phyloP scores from a whole-genome alignment of 768 basidiomycete genomes.

The Leccinum ochraceum region DNA sequence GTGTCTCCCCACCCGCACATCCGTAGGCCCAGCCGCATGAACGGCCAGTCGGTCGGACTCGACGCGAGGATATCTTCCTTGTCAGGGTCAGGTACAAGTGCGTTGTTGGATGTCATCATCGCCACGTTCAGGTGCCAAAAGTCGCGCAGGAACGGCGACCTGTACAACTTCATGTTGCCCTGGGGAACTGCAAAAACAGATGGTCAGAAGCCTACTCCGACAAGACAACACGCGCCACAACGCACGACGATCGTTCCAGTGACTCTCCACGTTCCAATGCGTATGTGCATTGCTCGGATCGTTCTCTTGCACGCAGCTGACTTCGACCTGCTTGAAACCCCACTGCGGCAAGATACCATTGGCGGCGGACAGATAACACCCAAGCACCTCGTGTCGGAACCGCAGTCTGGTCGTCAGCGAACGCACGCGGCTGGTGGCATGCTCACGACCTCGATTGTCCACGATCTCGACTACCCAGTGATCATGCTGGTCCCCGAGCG shows the following conservation, averaged over 20 bases:
- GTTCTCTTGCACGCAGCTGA: slow-evolving; percentile 89
- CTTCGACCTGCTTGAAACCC: slow-evolving; percentile 99
- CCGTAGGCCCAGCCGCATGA: slow-evolving; percentile 82
- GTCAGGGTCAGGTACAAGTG: slow-evolving; percentile 94
- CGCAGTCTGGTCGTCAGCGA: slow-evolving; percentile 89
- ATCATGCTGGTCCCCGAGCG: slow-evolving; percentile 56
- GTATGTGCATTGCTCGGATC: slow-evolving; percentile 80
- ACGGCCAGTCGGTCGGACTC: slow-evolving; percentile 91
- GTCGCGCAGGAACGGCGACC: slow-evolving; percentile 91
- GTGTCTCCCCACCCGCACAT: slow-evolving; percentile 97
- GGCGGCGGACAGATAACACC: slow-evolving; percentile 89
- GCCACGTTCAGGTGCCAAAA: slow-evolving; percentile 99
- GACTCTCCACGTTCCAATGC: slow-evolving; percentile 98
- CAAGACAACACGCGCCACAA: slow-evolving; percentile 19
- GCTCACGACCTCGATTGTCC: slow-evolving; percentile 76
- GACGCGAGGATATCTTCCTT: slow-evolving; percentile 98
- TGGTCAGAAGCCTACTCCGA: slow-evolving; percentile 1
- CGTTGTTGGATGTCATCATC: slow-evolving; percentile 99
- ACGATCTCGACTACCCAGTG: slow-evolving; percentile 94
- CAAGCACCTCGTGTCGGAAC: slow-evolving; percentile 72
- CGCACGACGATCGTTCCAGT: slow-evolving; percentile 94
- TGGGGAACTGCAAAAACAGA: slow-evolving; percentile 60
- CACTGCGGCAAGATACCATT: slow-evolving; percentile 92
- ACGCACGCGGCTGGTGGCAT: slow-evolving; percentile 69
- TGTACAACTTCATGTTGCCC: slow-evolving; percentile 81